These are phyloP conservation scores for Iris pallida DNA, from an alignment of 116 monocot genomes.

Conservation along the genomic window DNA sequence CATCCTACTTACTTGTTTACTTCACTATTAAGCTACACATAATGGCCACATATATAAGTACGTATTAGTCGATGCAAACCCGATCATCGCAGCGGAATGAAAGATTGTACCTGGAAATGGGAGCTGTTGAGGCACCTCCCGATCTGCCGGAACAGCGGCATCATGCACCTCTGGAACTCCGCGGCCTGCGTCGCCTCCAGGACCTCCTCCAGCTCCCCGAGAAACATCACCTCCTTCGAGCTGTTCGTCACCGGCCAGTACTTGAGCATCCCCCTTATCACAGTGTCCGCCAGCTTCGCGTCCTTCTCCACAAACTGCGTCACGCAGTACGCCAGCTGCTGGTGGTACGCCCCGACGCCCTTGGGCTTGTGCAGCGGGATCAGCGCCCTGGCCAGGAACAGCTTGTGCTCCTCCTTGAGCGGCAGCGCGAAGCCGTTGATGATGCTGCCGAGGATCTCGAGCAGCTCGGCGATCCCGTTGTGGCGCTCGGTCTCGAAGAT, in stretches of 20 bases:
- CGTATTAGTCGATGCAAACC: too few relatives aligned
- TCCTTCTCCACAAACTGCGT: slow-evolving; percentile 59
- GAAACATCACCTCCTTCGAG: slow-evolving; percentile 51
- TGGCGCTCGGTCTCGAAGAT: slow-evolving; percentile 53
- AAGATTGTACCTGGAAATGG: slow-evolving; percentile 36
- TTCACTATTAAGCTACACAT: too few relatives aligned
- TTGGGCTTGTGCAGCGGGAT: slow-evolving; percentile 54
- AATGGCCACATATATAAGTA: too few relatives aligned
- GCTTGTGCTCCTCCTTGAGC: slow-evolving; percentile 52
- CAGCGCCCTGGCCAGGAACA: slow-evolving; percentile 34
- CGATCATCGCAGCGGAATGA: neutral
- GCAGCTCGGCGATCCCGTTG: slow-evolving; percentile 47
- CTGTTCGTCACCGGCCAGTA: slow-evolving; percentile 51
- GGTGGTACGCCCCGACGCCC: slow-evolving; percentile 28
- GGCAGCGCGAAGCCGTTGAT: slow-evolving; percentile 48
- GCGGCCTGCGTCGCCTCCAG: slow-evolving; percentile 35
- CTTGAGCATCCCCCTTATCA: slow-evolving; percentile 44
- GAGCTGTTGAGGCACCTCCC: slow-evolving; percentile 38
- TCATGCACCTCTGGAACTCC: slow-evolving; percentile 48
- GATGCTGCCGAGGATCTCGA: slow-evolving; percentile 50
- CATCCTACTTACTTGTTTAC: too few relatives aligned
- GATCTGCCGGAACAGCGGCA: slow-evolving; percentile 42
- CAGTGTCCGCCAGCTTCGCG: slow-evolving; percentile 37
- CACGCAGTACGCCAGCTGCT: slow-evolving; percentile 45
- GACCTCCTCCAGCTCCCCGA: slow-evolving; percentile 48